These are phyloP conservation scores for Colletotrichum navitas DNA, from an alignment of 2,329 filamentous ascomycete genomes.

Conservation along the genomic window DNA sequence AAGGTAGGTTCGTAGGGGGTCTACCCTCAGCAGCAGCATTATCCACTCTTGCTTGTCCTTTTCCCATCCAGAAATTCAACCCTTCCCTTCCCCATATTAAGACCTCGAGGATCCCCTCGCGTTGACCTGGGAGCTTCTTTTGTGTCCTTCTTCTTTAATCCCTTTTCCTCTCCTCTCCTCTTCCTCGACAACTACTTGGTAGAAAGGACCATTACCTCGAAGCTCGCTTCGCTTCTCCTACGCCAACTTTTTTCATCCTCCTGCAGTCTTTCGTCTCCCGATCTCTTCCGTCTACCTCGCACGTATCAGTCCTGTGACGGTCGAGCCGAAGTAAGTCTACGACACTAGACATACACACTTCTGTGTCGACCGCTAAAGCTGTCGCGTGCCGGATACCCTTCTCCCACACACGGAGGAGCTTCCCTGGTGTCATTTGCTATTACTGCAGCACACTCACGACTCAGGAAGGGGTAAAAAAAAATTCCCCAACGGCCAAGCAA, in stretches of 20 bases:
- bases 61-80: conserved; percentile 30
- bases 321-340: neutral
- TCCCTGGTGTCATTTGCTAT: conserved; percentile 18
- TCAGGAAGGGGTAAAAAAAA: neutral
- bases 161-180: conserved; percentile 1
- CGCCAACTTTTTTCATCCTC: neutral
- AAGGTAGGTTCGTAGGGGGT: neutral
- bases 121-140: conserved; percentile 15
- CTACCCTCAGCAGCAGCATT: no score
- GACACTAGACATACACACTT: conserved; percentile 6
- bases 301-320: neutral
- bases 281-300: neutral
- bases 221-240: neutral
- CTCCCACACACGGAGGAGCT: conserved; percentile 6
- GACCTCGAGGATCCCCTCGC: conserved; percentile 40
- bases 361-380: conserved; percentile 14
- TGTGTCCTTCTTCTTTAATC: conserved; percentile 8
- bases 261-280: neutral
- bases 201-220: conserved; percentile 1
- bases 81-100: conserved; percentile 40
- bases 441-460: conserved; percentile 9
- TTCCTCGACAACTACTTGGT: neutral
- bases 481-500: conserved; percentile 24
- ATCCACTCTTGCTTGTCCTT: conserved; percentile 29
- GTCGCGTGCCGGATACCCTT: conserved; percentile 25